Conservation (phyloP, 2,329 filamentous ascomycete species). For the Sclerotinia subarctica region DNA sequence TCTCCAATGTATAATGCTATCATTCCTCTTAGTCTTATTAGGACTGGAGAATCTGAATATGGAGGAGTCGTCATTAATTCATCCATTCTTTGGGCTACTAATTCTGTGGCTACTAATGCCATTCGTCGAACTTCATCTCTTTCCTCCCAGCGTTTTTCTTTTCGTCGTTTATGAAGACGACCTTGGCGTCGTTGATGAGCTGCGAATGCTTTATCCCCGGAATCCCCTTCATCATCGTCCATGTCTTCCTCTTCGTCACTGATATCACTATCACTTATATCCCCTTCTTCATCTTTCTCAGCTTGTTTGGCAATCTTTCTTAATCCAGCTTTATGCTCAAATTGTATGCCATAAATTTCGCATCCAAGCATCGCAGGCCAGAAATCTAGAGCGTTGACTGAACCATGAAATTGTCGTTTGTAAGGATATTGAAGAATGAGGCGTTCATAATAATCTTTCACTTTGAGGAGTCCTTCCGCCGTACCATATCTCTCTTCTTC, state of each 20-base stretch:
- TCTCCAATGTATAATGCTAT: conserved; percentile 73
- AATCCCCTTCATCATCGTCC: conserved; percentile 23
- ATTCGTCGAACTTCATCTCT: conserved; percentile 34
- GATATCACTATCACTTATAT: conserved; percentile 24
- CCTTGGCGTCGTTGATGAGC: conserved; percentile 26
- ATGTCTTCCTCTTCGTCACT: conserved; percentile 25
- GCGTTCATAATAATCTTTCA: conserved; percentile 69
- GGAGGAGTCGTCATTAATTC: conserved; percentile 65
- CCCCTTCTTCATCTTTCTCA: conserved; percentile 32
- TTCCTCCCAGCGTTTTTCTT: conserved; percentile 31
- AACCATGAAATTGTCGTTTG: conserved; percentile 54
- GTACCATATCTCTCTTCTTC: conserved; percentile 40
- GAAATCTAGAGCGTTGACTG: conserved; percentile 69
- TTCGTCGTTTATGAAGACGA: conserved; percentile 21
- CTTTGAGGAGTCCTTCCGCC: conserved; percentile 52
- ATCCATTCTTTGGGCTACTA: conserved; percentile 68
- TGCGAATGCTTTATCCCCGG: conserved; percentile 28
- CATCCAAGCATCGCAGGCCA: conserved; percentile 77
- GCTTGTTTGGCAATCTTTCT: conserved; percentile 40
- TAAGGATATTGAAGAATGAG: conserved; percentile 76
- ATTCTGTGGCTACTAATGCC: conserved; percentile 48
- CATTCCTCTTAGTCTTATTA: conserved; percentile 71
- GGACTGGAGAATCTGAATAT: conserved; percentile 62
- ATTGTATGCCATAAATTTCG: conserved; percentile 73
- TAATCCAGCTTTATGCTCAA: conserved; percentile 51